A percentile compares a stretch with the other conserved stretches of the same genome.
phyloP scores from a whole-genome alignment of 768 basidiomycete genomes.

The Fibroporia radiculosa region DNA sequence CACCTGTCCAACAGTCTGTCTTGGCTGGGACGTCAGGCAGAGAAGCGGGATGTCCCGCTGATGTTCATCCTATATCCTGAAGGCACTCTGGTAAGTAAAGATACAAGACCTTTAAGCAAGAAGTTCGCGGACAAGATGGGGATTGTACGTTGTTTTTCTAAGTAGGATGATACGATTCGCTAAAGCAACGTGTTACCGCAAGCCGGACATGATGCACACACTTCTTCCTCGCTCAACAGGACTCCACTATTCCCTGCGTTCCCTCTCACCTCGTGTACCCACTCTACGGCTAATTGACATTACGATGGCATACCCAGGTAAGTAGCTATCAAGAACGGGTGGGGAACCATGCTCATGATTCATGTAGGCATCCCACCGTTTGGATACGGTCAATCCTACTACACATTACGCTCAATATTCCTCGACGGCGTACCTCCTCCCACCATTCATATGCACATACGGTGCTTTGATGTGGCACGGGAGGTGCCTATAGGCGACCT shows the following conservation, averaged over 20 bases:
- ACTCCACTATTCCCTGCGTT: constrained; percentile 74
- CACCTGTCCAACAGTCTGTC: constrained; percentile 61
- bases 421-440: constrained; percentile 77
- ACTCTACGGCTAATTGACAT: constrained; percentile 81
- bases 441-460: constrained; percentile 78
- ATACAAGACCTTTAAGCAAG: constrained; percentile 80
- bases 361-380: constrained; percentile 62
- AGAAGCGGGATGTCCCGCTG: constrained; percentile 60
- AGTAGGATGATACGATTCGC: neutral
- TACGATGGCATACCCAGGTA: constrained; percentile 88
- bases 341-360: neutral
- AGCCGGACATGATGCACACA: constrained; percentile 77
- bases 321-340: constrained; percentile 6
- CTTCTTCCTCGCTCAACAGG: constrained; percentile 92
- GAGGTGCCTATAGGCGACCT: constrained; percentile 67
- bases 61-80: constrained; percentile 91
- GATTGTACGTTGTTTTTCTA: constrained; percentile 50
- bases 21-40: constrained; percentile 60
- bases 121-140: constrained; percentile 85
- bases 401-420: constrained; percentile 87
- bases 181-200: neutral
- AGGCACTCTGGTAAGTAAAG: constrained; percentile 84
- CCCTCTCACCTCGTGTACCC: constrained; percentile 71
- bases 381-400: constrained; percentile 82
- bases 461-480: constrained; percentile 60